Conservation (phyloP, 345 rosid genomes). For the Punica granatum region DNA sequence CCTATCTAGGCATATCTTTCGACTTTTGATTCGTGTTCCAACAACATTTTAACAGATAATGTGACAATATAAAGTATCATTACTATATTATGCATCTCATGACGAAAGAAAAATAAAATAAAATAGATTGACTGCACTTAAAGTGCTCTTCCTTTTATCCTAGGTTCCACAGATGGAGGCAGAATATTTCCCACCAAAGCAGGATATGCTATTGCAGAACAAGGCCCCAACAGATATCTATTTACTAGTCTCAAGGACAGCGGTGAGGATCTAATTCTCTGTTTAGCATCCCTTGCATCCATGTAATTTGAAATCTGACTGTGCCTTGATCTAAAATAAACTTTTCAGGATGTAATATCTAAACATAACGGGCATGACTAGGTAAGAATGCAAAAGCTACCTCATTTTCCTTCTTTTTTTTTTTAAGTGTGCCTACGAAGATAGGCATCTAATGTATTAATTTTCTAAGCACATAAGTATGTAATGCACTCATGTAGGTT, state of each 20-base stretch:
- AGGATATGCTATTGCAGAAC: conserved; percentile 61
- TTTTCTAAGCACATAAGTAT: neutral
- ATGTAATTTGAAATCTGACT: neutral
- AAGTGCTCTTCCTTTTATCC: conserved; percentile 11
- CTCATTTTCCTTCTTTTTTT: too few species aligned
- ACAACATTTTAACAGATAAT: neutral
- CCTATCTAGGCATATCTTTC: neutral
- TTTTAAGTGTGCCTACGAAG: too few species aligned
- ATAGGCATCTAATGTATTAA: neutral
- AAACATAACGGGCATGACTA: conserved; percentile 40
- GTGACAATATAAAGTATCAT: neutral
- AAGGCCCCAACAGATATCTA: conserved; percentile 81
- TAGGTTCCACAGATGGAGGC: conserved; percentile 91
- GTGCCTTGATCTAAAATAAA: neutral
- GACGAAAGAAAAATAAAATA: neutral
- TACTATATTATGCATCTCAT: neutral
- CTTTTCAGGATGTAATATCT: conserved; percentile 48
- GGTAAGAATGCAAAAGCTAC: conserved; percentile 26
- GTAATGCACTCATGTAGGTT: conserved; percentile 29
- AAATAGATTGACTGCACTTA: conserved; percentile 17
- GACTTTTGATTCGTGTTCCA: neutral
- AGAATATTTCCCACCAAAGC: conserved; percentile 89
- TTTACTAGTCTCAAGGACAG: conserved; percentile 77
- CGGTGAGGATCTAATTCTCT: conserved; percentile 31
- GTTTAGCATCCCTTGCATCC: conserved; percentile 5